Evolutionary conservation across 768 basidiomycete species (phyloP), one percentile per base, ranked within the genome.

Genomic region (Trametes elegans): DNA sequence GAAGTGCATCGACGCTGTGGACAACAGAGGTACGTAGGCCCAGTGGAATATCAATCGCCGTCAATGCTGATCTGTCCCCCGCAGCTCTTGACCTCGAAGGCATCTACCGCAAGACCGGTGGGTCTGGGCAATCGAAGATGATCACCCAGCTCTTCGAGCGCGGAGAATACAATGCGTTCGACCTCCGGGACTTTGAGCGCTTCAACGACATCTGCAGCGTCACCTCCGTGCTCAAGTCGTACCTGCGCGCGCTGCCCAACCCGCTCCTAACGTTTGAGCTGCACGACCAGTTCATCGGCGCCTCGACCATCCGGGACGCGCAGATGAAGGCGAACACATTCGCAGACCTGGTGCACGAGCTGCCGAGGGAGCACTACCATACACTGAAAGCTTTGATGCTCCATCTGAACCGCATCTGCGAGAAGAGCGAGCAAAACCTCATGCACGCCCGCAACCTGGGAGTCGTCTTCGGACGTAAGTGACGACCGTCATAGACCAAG

Each of bases 131-230:
- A 64, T 89, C 92, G 31, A 96, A 96, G 74, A 79, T 79, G 48
- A 98, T 99, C 72, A 94, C 92, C 0, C 90, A 95, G 59, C 77
- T 96, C 23, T 99, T 99, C 64, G 97, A 98, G 66, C 82, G 89
- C 43, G 94, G 93, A 49, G 88, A 96, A 68, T 96, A 97, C 69
- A 68, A 77, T 14, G 76, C 91, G 0, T 98, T 99, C 68, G 93
- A 98, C 66, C 80, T 98, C 31, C 76, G 78, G 41, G 93, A 99
- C 68, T 73, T 78, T 4, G 90, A 96, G 63, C 80, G 86, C 23
- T 99, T 98, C 79, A 98, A 96, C 75, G 97, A 99, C 70, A 93
- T 99, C 56, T 93, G 90, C 69, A 93, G 93, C 57, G 85, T 98
- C 57, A 99, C 97, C 1, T 96, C 93, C 23, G 95, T 98, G 26